These are phyloP conservation scores for Neocatenulostroma microsporum DNA, from an alignment of 2,329 filamentous ascomycete species.

Conservation along the genomic window DNA sequence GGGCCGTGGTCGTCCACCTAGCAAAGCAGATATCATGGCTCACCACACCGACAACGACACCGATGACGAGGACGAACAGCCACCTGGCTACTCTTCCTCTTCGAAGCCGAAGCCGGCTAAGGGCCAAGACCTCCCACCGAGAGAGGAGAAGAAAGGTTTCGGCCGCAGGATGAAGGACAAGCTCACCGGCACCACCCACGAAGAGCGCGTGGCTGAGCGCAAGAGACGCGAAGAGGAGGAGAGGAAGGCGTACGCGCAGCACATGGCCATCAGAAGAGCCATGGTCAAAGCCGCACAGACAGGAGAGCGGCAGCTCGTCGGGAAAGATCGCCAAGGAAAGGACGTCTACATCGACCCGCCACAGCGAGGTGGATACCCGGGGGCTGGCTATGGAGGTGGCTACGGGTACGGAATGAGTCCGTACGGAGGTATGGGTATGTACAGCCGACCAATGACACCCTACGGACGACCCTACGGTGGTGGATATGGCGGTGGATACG, in stretches of 20 bases:
- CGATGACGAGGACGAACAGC: slow-evolving; percentile 30
- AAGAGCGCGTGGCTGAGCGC: slow-evolving; percentile 44
- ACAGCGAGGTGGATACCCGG: too few relatives aligned
- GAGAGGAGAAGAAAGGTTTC: slow-evolving; percentile 32
- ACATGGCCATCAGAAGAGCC: slow-evolving; percentile 44
- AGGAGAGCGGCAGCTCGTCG: slow-evolving; percentile 49
- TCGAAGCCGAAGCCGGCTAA: slow-evolving; percentile 1
- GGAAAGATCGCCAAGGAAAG: slow-evolving; percentile 46
- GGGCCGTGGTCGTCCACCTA: slow-evolving; percentile 25
- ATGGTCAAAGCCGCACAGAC: slow-evolving; percentile 47
- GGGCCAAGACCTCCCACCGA: slow-evolving; percentile 13
- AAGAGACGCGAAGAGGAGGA: slow-evolving; percentile 44
- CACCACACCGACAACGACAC: slow-evolving; percentile 43
- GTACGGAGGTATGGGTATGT: slow-evolving; percentile 36
- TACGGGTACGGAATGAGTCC: too few relatives aligned
- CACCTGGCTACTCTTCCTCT: slow-evolving; percentile 10
- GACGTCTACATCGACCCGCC: slow-evolving; percentile 53
- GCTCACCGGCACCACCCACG: slow-evolving; percentile 50
- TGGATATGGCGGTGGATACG: slow-evolving; percentile 34
- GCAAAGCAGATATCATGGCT: slow-evolving; percentile 35
- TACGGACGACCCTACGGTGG: slow-evolving; percentile 38
- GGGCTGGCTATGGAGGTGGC: slow-evolving; percentile 27
- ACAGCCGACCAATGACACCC: slow-evolving; percentile 41
- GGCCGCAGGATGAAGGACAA: slow-evolving; percentile 54
- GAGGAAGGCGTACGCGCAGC: slow-evolving; percentile 44